Base-by-base conservation (phyloP, 140 eudicot genomes). In the Cichorium intybus region DNA sequence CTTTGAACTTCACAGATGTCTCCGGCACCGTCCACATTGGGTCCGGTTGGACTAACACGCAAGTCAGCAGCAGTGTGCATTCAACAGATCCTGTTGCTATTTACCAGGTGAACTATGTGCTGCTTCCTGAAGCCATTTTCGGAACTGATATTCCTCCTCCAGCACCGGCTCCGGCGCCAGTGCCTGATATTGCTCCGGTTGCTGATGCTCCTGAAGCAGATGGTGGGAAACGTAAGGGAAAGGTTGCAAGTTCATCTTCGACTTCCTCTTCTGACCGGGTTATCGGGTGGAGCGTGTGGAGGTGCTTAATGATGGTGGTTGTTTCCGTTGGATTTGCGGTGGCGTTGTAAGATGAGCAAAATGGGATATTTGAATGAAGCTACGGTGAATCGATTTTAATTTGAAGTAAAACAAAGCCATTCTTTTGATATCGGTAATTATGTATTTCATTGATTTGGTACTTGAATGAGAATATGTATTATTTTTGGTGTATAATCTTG, bases 101-200 rank as follows among this genome's bases (percentile, higher is more conserved):
- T 41, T 92, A 88, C 56, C 88, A 88, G 80, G 83, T 87, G 24
- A 78, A 88, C 24, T 81, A 27, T 60, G 98, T 92, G 62, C 85
- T 88, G 66, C 82, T 92, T 0, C 96, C 98, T 0, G 92, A 85
- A 70, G 98, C 96, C 0, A 88, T 92, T 27, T 88, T 88, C 37
- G 98, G 98, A 39, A 88, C 92, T 15, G 95, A 92, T 60, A 85
- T 92, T 7, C 98, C 98, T 1, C 95, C 92, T 7, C 96, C 97
- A 1, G 92, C 96, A 6, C 98, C 98, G 0, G 81, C 79, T 4
- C 80, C 84, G n/a, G 89, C 95, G 4, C 96, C 98, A 0, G 81
- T 76, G 5, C 80, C 82, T 0, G 92, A 80, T 6, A 66, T 74
- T 35, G 71, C 87, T 26, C 87, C 91, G 7, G 74, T 72, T 17